Conservation (phyloP, 192 early-diverging fungal species). For the Geosiphon pyriformis region DNA sequence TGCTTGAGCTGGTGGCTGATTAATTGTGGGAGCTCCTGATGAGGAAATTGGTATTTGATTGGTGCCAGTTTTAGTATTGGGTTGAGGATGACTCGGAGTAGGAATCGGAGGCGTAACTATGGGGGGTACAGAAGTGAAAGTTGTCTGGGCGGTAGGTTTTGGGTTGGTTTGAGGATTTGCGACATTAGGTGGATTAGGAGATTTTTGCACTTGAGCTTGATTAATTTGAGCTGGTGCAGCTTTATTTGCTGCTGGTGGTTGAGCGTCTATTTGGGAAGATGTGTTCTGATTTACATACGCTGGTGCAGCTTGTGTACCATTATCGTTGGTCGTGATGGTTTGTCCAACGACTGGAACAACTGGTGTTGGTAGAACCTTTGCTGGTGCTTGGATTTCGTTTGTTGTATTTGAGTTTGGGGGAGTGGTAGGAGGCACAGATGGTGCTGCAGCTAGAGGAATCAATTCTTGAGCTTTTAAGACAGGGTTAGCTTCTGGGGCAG, state of each 20-base stretch:
- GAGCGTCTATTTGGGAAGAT: not conserved
- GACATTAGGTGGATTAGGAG: not conserved
- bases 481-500: not conserved
- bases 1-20: conserved; percentile 15
- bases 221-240: not conserved
- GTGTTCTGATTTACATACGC: not conserved
- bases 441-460: conserved; percentile 20
- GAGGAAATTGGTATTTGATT: not conserved
- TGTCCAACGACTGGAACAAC: conserved; percentile 7
- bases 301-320: not conserved
- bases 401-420: conserved; percentile 13
- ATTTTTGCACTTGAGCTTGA: not conserved
- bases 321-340: not conserved
- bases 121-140: not conserved
- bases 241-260: not conserved
- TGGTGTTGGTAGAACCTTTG: conserved; percentile 3
- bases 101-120: conserved; percentile 2
- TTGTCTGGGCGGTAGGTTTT: not conserved
- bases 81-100: not conserved
- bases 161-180: not conserved
- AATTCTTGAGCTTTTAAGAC: not conserved
- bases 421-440: conserved; percentile 9
- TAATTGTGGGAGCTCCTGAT: not conserved
- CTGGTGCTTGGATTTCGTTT: conserved; percentile 27
- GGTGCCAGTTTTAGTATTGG: not conserved